A percentile compares a stretch with the other conserved stretches of the same genome.
Evolutionary conservation across 2,329 filamentous ascomycete genomes (phyloP).

Genomic region (Graphilbum fragrans): DNA sequence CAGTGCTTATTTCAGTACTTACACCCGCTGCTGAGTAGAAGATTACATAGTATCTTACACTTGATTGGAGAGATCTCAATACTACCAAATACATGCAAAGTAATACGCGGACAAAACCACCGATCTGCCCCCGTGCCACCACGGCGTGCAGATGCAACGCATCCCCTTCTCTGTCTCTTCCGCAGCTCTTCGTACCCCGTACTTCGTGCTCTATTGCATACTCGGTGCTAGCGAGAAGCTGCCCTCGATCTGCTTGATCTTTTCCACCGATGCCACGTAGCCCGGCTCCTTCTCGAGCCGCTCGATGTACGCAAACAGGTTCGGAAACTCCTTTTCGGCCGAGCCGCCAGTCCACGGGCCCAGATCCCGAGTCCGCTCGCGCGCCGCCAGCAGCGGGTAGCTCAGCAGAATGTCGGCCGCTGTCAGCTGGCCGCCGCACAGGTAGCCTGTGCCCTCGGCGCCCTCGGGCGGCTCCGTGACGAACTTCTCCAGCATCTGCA

Average conservation of each 20-base stretch:
- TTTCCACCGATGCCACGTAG: conserved; percentile 33
- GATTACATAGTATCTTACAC: too few relatives aligned
- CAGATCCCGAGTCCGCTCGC: conserved; percentile 24
- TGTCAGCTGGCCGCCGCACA: conserved; percentile 36
- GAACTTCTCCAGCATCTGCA: conserved; percentile 36
- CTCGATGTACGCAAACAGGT: conserved; percentile 32
- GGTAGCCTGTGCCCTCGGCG: conserved; percentile 24
- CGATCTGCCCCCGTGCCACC: too few relatives aligned
- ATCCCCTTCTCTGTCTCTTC: too few relatives aligned
- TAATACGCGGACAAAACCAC: too few relatives aligned
- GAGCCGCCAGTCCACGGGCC: conserved; percentile 22
- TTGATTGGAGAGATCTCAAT: too few relatives aligned
- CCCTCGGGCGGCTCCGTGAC: conserved; percentile 30
- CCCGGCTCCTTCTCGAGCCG: conserved; percentile 32
- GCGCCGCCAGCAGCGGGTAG: conserved; percentile 35
- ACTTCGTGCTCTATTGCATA: too few relatives aligned
- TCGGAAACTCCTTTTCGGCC: conserved; percentile 22
- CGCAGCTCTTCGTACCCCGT: too few relatives aligned
- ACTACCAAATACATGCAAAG: too few relatives aligned
- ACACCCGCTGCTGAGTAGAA: too few relatives aligned
- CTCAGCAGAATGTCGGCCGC: conserved; percentile 37
- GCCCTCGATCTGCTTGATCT: conserved; percentile 37
- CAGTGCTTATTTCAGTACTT: too few relatives aligned
- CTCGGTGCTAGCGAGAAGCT: conserved; percentile 10
- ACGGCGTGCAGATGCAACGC: too few relatives aligned